These are phyloP conservation scores for Amesomyces nigricolor DNA, from an alignment of 2,329 filamentous ascomycete genomes.

Conservation along the genomic window DNA sequence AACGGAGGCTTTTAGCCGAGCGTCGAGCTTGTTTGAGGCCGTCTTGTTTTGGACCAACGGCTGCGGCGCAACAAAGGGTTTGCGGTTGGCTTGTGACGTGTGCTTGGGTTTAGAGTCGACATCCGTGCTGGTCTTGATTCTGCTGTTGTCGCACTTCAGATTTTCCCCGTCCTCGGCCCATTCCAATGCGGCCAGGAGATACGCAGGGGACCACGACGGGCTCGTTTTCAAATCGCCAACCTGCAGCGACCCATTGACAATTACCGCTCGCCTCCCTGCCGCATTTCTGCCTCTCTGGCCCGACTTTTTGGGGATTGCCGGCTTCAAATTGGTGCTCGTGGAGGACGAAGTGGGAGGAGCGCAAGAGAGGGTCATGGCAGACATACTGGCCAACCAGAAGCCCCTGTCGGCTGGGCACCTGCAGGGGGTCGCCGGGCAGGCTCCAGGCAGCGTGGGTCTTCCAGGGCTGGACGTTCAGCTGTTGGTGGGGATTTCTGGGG, in stretches of 20 bases:
- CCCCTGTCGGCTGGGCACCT: background rate
- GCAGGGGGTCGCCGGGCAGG: background rate
- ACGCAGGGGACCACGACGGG: constrained; percentile 12
- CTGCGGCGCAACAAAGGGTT: background rate
- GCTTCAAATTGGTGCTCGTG: constrained; percentile 1
- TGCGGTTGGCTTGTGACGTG: background rate
- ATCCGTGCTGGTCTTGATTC: too few species aligned
- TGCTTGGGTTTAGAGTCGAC: background rate
- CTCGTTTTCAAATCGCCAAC: constrained; percentile 4
- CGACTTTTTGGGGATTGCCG: background rate
- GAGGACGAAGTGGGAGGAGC: constrained; percentile 3
- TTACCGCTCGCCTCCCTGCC: constrained; percentile 12
- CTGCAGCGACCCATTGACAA: constrained; percentile 12
- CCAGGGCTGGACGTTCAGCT: background rate
- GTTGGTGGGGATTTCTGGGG: background rate
- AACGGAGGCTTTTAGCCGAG: background rate
- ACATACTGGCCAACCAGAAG: constrained; percentile 2
- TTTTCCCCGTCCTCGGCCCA: constrained; percentile 9
- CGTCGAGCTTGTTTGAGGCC: background rate
- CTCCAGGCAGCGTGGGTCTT: constrained; percentile 4
- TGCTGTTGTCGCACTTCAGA: background rate
- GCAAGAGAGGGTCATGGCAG: background rate
- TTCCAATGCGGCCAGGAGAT: constrained; percentile 11
- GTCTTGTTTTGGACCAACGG: constrained; percentile 3
- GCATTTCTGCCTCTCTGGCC: background rate